Conservation (phyloP, 2,329 filamentous ascomycete genomes). For the Simplicillium sp. region DNA sequence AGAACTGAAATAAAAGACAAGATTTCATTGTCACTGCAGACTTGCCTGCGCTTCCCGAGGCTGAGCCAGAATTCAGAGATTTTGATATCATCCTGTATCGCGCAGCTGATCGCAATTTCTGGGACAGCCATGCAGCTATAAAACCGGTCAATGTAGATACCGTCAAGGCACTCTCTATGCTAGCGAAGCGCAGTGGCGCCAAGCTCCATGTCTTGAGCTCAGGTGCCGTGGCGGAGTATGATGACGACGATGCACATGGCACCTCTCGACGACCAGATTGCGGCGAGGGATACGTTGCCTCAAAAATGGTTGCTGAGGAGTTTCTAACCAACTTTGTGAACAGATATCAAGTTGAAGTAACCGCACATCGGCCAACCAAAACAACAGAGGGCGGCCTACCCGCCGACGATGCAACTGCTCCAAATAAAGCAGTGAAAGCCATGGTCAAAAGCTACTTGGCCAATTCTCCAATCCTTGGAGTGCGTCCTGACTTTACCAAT, state of each 20-base stretch:
- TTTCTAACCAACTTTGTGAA: too few relatives aligned
- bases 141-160: not conserved
- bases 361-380: not conserved
- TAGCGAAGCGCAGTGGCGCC: not conserved
- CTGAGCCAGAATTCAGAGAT: not conserved
- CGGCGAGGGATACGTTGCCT: not conserved
- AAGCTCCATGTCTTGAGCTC: conserved; percentile 1
- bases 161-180: not conserved
- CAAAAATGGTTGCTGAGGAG: not conserved
- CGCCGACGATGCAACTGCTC: not conserved
- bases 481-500: not conserved
- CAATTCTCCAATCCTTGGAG: not conserved
- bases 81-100: not conserved
- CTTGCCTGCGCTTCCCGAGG: not conserved
- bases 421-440: not conserved
- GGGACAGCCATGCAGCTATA: not conserved
- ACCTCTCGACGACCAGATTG: not conserved
- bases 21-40: not conserved
- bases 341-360: not conserved
- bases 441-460: not conserved
- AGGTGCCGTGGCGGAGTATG: conserved; percentile 1
- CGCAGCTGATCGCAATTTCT: conserved; percentile 2
- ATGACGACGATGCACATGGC: not conserved
- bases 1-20: not conserved
- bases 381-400: too few relatives aligned